Base-by-base conservation (phyloP, 1,139 yeast species). In the Tardiomyces depauwii region DNA sequence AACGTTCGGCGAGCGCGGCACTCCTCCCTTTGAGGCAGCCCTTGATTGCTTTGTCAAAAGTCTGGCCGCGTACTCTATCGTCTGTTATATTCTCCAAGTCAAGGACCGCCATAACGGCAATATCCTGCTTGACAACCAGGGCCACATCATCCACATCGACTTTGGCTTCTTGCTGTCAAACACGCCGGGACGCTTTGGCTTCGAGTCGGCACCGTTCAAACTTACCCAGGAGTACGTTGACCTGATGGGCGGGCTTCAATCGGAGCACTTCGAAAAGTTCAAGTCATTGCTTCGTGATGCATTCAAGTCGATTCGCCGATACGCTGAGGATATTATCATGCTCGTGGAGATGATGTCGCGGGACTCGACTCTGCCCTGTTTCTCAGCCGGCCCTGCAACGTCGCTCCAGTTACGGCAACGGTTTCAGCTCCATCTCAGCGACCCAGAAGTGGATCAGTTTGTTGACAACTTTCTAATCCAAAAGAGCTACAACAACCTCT, bases 31-130 rank as follows among this genome's bases (percentile, higher is more conserved):
- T 60, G 77, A 72, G 53, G 70, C 72, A 46, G 96, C 97, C 0
- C 93, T 88, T 58, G 80, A 78, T 41, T 83, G 82, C 54, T 91
- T 91, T 66, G 85, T 93, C 2, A 70, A 73, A 47, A 87, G 96
- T 41, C 71, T 91, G 45, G 97, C 96, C 0, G 80, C 91, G 0
- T 91, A 89, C 60, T 88, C 96, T 0, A 73, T 91, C 14, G 79
- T 91, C 40, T 88, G 95, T 60, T 91, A 91, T 57, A 67, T 89
- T 28, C 70, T 91, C 42, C 97, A 91, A 64, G 84, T 91, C 46
- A 91, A 91, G 58, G 98, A 91, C 63, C 76, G 98, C 51, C 98
- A 91, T 60, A 91, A 91, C 62, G 98, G 98, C 58, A 91, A 91
- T 63, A 89, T 91, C 43, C 82, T 91, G 84, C 67, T 91, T 16